A percentile compares a stretch with the other conserved stretches of the same genome.
These are phyloP conservation scores for Sugiyamaella lignohabitans DNA, from an alignment of 805 yeast genomes.

Conservation along the genomic window DNA sequence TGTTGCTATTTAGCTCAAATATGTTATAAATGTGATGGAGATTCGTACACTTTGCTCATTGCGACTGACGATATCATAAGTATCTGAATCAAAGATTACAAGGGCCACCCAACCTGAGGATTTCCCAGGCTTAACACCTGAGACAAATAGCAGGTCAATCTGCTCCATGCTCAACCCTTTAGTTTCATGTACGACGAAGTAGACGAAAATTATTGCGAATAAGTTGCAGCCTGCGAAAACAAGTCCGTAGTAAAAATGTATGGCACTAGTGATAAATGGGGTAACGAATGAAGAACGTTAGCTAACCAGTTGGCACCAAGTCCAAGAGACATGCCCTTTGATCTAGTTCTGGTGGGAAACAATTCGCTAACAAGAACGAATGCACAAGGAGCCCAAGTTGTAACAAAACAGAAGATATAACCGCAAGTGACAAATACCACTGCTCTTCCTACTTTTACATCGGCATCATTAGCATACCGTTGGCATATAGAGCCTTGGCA, in stretches of 20 bases:
- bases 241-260: constrained; percentile 64
- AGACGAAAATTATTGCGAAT: constrained; percentile 56
- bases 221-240: constrained; percentile 57
- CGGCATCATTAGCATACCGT: constrained; percentile 46
- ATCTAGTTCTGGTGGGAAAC: constrained; percentile 56
- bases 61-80: too few species aligned
- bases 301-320: constrained; percentile 63
- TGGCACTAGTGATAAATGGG: constrained; percentile 56
- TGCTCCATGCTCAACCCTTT: constrained; percentile 78
- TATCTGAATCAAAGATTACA: not conserved
- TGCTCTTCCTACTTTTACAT: constrained; percentile 42
- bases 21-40: too few species aligned
- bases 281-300: constrained; percentile 67
- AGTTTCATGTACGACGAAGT: constrained; percentile 70
- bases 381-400: constrained; percentile 45
- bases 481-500: constrained; percentile 36
- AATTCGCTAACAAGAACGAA: constrained; percentile 65
- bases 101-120: constrained; percentile 32
- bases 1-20: too few species aligned
- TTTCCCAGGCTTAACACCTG: constrained; percentile 40
- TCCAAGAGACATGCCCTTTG: constrained; percentile 52
- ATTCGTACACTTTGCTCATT: too few species aligned
- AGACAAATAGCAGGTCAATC: constrained; percentile 58
- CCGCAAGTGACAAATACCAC: constrained; percentile 46
- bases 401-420: constrained; percentile 48